A percentile compares a stretch with the other conserved stretches of the same genome.
These are phyloP conservation scores for Naematelia encephala DNA, from an alignment of 768 basidiomycete species.

Conservation along the genomic window DNA sequence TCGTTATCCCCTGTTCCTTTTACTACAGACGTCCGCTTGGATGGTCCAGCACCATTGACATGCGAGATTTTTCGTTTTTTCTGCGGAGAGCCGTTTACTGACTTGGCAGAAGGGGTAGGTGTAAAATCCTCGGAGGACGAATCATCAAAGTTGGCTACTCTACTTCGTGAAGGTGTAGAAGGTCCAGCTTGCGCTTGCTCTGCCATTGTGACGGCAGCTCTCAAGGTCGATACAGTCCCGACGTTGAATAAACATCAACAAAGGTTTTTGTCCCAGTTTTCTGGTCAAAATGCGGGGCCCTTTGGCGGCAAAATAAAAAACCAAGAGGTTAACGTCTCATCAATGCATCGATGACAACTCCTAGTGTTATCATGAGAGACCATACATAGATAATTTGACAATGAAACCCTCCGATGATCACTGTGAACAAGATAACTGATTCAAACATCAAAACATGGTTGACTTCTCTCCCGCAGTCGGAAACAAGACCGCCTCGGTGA, in stretches of 20 bases:
- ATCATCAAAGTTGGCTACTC: conserved; percentile 14
- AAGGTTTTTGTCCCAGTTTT: neutral
- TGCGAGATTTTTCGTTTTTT: neutral
- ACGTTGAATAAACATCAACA: neutral
- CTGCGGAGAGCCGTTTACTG: neutral
- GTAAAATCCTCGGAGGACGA: conserved; percentile 12
- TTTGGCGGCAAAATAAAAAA: too few relatives aligned
- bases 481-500: conserved; percentile 34
- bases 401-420: too few relatives aligned
- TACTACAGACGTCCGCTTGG: neutral
- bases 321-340: neutral
- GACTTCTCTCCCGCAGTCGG: conserved; percentile 20
- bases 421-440: too few relatives aligned
- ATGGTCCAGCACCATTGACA: neutral
- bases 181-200: conserved; percentile 5
- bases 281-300: neutral
- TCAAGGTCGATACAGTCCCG: neutral
- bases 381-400: too few relatives aligned
- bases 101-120: neutral
- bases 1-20: neutral
- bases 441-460: conserved; percentile 19
- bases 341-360: neutral
- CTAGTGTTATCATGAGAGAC: neutral
- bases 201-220: neutral
- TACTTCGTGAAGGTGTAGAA: neutral